Evolutionary conservation across 2,329 filamentous ascomycete genomes (phyloP), one percentile per base, ranked within the genome.

Genomic region (Hypoxylon sp.): DNA sequence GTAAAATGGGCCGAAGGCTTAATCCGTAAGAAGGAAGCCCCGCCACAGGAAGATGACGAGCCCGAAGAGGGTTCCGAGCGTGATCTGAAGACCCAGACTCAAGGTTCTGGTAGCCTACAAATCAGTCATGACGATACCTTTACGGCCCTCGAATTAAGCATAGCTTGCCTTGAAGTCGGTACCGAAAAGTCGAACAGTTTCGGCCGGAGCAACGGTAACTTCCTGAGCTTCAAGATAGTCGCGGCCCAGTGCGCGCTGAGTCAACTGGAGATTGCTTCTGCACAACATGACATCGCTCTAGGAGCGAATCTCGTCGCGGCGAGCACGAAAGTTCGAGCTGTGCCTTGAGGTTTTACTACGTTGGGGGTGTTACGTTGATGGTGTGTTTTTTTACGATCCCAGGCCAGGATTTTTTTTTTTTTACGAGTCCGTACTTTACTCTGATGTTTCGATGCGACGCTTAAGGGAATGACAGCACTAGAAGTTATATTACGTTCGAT

Each of bases 1-100:
- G 78, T 83, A 13, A 75, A 78, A 2, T 84, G 80, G 78, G 78
- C 82, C 9, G 78, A 80, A 19, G 76, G 77, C 5, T 72, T 81
- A 48, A 81, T 83, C 57, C 77, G 78, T 22, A 78, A 76, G 57
- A 72, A 72, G 17, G 55, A 58, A 11, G 33, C 60, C 1, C 39
- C 70, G 19, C 22, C 60, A 8, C 59, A 60, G 17, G 63, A 56
- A 1, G 68, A 70, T 8, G 35, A 62, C 1, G 54, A 67, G 11
- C 48, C 64, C 13, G 56, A 68, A 5, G 52, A 65, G 9, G 55
- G 65, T 8, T 47, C 57, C 2, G 69, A 64, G 37, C 14, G 65
- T 11, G 52, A 62, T 5, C 53, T 52, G 6, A 33, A 51, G 13
- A 13, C 37, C 1, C 3, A 33, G 14, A 33, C 2, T n/a, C 50